Base-by-base conservation (phyloP, 2,329 filamentous ascomycete species). In the Fusarium phyllophilum region DNA sequence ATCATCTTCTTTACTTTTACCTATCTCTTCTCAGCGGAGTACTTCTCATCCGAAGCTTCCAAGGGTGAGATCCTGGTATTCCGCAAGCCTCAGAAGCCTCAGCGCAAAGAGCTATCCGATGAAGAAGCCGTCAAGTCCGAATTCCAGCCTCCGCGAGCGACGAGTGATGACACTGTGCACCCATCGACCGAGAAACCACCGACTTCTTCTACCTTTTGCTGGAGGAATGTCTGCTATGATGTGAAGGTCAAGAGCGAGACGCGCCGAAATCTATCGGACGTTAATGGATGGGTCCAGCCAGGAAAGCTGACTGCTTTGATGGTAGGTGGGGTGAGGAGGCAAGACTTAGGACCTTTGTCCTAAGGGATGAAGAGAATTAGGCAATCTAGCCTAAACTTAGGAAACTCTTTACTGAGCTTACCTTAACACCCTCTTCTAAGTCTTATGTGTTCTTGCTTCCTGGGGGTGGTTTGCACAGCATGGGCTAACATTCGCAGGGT, bases 241-340 rank as follows among this genome's bases (percentile, higher is more conserved):
- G 92, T 94, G 76, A 88, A 89, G 74, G 91, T 93, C 78, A 79
- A 79, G 41, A 92, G 92, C 77, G 87, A 92, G 70, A 80, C 84
- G 3, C 86, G 91, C 17, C 86, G 89, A 22, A 90, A 94, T 74
- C 83, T 94, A 29, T 88, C 93, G 64, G 84, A 92, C 60, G 90
- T 93, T 13, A 89, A 92, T 77, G 91, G 92, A 8, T 93, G 90
- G 90, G 90, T 93, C 57, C 91, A 93, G 79, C 91, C 91, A 17
- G 92, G 92, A 54, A 93, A 90, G 38, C 82, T 92, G 39, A 93
- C 91, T 29, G 91, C 91, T 31, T 84, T 93, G 0, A 93, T 93
- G 91, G 90, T 82, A 81, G 86, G 64, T 17, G 8, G 2, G 8
- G 29, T 0, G 8, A 5, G 12, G 22, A 24, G 41, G 3, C 22